Conservation (phyloP, 257 asterid species). For the Euphrasia confusa region DNA sequence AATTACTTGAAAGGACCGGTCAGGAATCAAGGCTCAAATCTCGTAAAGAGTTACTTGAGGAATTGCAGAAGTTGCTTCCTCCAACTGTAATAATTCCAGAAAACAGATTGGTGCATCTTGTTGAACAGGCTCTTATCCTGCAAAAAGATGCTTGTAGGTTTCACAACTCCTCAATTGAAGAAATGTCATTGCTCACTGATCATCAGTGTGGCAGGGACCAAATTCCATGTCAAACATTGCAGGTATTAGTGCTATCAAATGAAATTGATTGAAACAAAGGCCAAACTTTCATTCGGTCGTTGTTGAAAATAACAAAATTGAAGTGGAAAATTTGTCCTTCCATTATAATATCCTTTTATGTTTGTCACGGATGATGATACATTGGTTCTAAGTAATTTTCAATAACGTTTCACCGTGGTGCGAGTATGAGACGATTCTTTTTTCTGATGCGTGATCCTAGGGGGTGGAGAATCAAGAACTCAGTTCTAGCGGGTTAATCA, state of each 20-base stretch:
- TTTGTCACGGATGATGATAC: too few species aligned
- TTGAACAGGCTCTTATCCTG: slow-evolving; percentile 74
- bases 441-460: slow-evolving; percentile 1
- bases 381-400: too few species aligned
- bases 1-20: background rate
- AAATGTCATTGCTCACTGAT: slow-evolving; percentile 66
- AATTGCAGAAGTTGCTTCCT: slow-evolving; percentile 64
- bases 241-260: slow-evolving; percentile 1
- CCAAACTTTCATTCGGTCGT: background rate
- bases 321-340: background rate
- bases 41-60: slow-evolving; percentile 52
- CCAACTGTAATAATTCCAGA: slow-evolving; percentile 65
- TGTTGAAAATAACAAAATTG: too few species aligned
- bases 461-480: background rate
- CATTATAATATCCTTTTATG: background rate
- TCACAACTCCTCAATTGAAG: slow-evolving; percentile 59
- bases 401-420: background rate
- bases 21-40: slow-evolving; percentile 27
- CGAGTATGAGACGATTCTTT: slow-evolving; percentile 1
- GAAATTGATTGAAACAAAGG: background rate
- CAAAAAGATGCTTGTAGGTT: slow-evolving; percentile 63
- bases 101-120: slow-evolving; percentile 65
- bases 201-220: slow-evolving; percentile 73
- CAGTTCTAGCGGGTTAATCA: background rate
- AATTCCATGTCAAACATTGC: slow-evolving; percentile 40